Conservation (phyloP, 2,329 filamentous ascomycete species). For the Arthroderma sp. region DNA sequence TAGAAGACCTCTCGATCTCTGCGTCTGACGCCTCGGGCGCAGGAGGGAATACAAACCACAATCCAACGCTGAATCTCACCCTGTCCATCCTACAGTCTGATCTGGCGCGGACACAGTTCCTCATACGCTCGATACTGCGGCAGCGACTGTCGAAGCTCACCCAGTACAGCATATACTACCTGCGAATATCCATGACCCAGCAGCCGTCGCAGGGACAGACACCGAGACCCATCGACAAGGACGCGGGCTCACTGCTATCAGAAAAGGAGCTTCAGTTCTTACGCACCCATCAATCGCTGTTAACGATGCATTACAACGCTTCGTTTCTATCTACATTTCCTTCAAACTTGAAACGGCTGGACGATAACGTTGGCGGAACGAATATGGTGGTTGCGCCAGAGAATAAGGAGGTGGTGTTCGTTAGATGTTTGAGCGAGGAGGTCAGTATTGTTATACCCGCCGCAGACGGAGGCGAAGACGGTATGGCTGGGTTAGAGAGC, state of each 20-base stretch:
- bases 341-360: conserved; percentile 62
- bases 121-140: conserved; percentile 71
- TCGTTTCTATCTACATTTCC: conserved; percentile 82
- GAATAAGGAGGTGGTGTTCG: conserved; percentile 70
- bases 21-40: conserved; percentile 34
- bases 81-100: conserved; percentile 95
- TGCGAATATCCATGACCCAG: conserved; percentile 20
- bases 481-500: conserved; percentile 14
- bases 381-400: conserved; percentile 90
- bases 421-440: conserved; percentile 45
- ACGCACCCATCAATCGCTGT: conserved; percentile 67
- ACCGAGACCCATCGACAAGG: conserved; percentile 17
- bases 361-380: conserved; percentile 79
- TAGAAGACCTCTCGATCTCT: conserved; percentile 47
- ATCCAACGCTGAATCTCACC: conserved; percentile 84
- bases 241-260: conserved; percentile 48
- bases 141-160: conserved; percentile 68
- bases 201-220: conserved; percentile 17
- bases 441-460: conserved; percentile 32
- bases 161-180: conserved; percentile 40
- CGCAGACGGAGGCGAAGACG: conserved; percentile 20
- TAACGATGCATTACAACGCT: conserved; percentile 71
- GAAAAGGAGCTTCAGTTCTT: conserved; percentile 69
- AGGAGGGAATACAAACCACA: conserved; percentile 39
- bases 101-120: conserved; percentile 83